Base-by-base conservation (phyloP, 345 rosid species). In the Sisymbrium irio region DNA sequence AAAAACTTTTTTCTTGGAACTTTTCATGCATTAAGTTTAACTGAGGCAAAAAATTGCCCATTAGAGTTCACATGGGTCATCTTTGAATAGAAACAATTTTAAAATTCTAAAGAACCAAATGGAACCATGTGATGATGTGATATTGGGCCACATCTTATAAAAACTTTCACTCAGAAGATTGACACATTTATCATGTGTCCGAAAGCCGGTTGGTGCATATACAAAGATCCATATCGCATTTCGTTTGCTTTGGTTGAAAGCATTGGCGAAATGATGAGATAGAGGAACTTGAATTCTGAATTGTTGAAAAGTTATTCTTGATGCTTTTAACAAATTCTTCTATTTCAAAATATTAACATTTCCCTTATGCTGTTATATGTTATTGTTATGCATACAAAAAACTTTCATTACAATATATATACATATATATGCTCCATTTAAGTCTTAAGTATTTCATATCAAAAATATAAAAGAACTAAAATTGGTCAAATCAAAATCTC, bases 251-350 rank as follows among this genome's bases (percentile, higher is more conserved):
- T 13, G 33, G 22, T 4, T 0, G 9, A 49, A 12, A 30, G 27
- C 39, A 64, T 18, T 53, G 72, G 53, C 41, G 25, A 27, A 62
- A 42, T 62, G 62, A 54, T 55, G 72, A 40, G 72, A 67, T 67
- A 11, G 17, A 54, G 6, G 63, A 68, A 41, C 54, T 68, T 41
- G 41, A 55, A 55, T 54, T 67, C 50, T 66, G 11, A 51, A 9
- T 27, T 44, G 35, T 28, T 64, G 15, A 28, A 46, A 64, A 28
- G 15, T 7, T 46, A 54, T 63, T 46, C 20, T 30, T 46, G 51
- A 42, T 44, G 39, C 7, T 44, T 44, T 63, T 28, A 7, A 7
- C 37, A 28, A 28, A n/a, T 54, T 28, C 37, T 28, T 14, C 59
- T 22, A 22, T 50, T 50, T 50, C 56, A 50, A 20, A 49, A 17